Evolutionary conservation across 805 yeast species (phyloP), one percentile per base, ranked within the genome.

Genomic region (Nakazawaea ernobii): DNA sequence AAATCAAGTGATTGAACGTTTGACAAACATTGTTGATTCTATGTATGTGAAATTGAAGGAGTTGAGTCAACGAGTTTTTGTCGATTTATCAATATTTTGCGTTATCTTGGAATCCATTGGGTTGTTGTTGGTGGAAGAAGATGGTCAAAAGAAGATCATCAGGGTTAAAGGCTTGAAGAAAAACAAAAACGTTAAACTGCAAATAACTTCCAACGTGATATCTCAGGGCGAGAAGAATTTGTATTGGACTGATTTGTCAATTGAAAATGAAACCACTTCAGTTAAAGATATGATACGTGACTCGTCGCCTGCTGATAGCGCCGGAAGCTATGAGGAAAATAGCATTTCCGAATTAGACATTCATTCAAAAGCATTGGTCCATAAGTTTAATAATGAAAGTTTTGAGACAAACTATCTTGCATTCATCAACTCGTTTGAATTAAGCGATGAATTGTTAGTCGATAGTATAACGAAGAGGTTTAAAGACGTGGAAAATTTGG

Each of bases 401-500:
- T 42, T 46, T 17, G 50, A 48, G 24, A n/a, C 11, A 4, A 48
- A 43, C 35, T 59, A 33, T 47, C 40, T 24, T 46, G 48, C 8
- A 41, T 68, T 26, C 64, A 64, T 36, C 53, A 58, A 10, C 74
- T 72, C 48, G 71, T 51, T 53, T 45, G 56, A 51, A 17, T 55
- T 65, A 24, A 63, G 61, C 37, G 54, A 52, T 24, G 53, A 54
- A 15, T 43, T 63, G 15, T 49, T 67, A 10, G 55, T 64, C 15
- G 60, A 58, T 35, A 59, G 62, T 11, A 77, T 90, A 2, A 74
- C 82, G 35, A 81, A 84, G 59, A 70, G 99, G 49, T 91, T 94
- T 57, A 79, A 77, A 47, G 98, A 92, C 59, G 95, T 92, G 43
- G 98, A 94, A 61, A 79, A 84, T 6, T 73, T 91, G 55, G 98